These are phyloP conservation scores for Garcia nutans DNA, from an alignment of 345 rosid species.

Conservation along the genomic window DNA sequence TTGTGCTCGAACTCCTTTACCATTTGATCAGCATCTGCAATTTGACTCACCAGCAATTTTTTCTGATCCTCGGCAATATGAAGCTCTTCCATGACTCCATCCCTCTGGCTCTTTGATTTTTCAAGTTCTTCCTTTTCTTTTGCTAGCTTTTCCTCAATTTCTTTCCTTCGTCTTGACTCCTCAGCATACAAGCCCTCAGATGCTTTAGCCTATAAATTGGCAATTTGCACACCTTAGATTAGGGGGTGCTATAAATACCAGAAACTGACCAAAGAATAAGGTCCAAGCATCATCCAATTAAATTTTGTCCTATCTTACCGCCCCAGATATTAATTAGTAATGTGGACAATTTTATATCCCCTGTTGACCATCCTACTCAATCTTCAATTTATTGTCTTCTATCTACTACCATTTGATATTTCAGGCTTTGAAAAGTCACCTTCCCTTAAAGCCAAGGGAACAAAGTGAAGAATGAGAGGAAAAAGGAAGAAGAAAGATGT, in stretches of 20 bases:
- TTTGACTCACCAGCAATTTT: conserved; percentile 48
- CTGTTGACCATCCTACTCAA: neutral
- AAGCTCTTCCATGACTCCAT: conserved; percentile 50
- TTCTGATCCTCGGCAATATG: conserved; percentile 44
- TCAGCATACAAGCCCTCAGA: conserved; percentile 52
- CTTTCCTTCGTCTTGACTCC: conserved; percentile 67
- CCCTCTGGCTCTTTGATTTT: conserved; percentile 46
- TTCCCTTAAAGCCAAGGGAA: neutral
- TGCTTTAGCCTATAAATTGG: conserved; percentile 50
- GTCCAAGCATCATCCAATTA: neutral
- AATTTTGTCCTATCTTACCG: neutral
- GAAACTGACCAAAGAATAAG: neutral
- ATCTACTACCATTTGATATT: neutral
- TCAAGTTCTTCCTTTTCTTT: conserved; percentile 57
- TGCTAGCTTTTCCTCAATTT: conserved; percentile 55
- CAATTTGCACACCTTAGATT: neutral
- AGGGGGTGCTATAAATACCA: neutral
- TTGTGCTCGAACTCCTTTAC: conserved; percentile 67
- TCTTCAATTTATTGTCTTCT: conserved; percentile 1
- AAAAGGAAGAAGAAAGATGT: neutral
- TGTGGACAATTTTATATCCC: neutral
- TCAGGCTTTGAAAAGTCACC: neutral
- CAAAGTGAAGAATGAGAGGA: neutral
- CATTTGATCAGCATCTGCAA: conserved; percentile 50
- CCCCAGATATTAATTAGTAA: neutral